A percentile compares a stretch with the other conserved stretches of the same genome.
These are phyloP conservation scores for Aquilaria yunnanensis DNA, from an alignment of 345 rosid genomes.

Conservation along the genomic window DNA sequence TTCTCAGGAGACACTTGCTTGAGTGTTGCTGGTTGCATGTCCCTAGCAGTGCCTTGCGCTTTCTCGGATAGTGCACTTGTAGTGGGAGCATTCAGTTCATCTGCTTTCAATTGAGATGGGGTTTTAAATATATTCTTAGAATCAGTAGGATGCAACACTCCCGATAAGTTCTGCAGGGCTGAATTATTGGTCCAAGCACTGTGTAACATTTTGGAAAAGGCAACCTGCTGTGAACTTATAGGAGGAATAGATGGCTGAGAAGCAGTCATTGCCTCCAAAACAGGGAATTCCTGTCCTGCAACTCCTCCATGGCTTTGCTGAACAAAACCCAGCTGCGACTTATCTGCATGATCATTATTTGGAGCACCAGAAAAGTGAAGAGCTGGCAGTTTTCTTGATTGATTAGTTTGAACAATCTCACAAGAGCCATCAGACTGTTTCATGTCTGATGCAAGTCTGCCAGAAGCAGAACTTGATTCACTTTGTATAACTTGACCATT, in stretches of 20 bases:
- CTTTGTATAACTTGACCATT: slow-evolving; percentile 24
- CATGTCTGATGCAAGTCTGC: slow-evolving; percentile 30
- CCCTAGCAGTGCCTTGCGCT: slow-evolving; percentile 26
- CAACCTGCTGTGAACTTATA: slow-evolving; percentile 33
- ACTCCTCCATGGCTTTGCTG: slow-evolving; percentile 25
- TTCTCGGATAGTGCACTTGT: slow-evolving; percentile 31
- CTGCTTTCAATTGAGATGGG: slow-evolving; percentile 30
- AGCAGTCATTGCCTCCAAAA: slow-evolving; percentile 38
- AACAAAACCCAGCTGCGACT: slow-evolving; percentile 20
- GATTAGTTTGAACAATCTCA: slow-evolving; percentile 41
- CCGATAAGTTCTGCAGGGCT: slow-evolving; percentile 30
- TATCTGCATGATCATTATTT: slow-evolving; percentile 22
- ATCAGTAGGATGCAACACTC: slow-evolving; percentile 31
- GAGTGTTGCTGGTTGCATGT: slow-evolving; percentile 36
- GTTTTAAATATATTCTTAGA: slow-evolving; percentile 27
- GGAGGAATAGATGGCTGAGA: slow-evolving; percentile 30
- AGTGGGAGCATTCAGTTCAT: slow-evolving; percentile 28
- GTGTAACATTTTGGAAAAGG: slow-evolving; percentile 28
- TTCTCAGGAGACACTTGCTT: slow-evolving; percentile 21
- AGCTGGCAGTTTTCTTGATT: slow-evolving; percentile 23
- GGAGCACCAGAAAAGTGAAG: slow-evolving; percentile 15
- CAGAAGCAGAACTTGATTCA: slow-evolving; percentile 28
- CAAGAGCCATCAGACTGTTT: slow-evolving; percentile 31
- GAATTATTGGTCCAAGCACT: slow-evolving; percentile 35
- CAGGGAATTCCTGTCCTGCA: slow-evolving; percentile 39